phyloP scores from a whole-genome alignment of 179 eudicot species.

The Camellia oleifera region DNA sequence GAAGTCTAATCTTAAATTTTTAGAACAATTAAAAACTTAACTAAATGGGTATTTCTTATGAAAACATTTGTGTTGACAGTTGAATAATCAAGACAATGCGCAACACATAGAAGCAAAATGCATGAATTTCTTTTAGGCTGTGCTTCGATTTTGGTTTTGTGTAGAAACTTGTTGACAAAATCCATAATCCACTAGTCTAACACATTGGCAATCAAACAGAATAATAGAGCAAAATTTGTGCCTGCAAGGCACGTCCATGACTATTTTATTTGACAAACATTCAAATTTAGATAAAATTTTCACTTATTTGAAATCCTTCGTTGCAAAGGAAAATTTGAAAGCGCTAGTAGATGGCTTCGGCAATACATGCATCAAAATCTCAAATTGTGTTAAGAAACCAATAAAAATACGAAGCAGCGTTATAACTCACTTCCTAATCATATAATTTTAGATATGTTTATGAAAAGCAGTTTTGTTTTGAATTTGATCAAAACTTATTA shows the following conservation, averaged over 20 bases:
- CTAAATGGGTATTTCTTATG: too few relatives aligned
- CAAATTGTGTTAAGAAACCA: not conserved
- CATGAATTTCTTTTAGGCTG: not conserved
- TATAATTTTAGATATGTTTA: not conserved
- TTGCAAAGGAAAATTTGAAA: not conserved
- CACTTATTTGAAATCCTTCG: conserved; percentile 2
- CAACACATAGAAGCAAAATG: not conserved
- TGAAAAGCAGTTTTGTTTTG: not conserved
- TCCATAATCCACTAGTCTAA: too few relatives aligned
- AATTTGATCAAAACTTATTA: not conserved
- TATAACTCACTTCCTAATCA: not conserved
- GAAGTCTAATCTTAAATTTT: too few relatives aligned
- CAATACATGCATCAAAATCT: not conserved
- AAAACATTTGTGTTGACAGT: not conserved
- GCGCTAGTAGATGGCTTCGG: not conserved
- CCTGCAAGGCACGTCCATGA: not conserved
- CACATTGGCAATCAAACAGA: too few relatives aligned
- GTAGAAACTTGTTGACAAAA: too few relatives aligned
- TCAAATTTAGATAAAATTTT: not conserved
- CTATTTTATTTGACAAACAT: not conserved
- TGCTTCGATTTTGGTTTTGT: too few relatives aligned
- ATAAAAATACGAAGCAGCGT: not conserved
- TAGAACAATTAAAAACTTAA: too few relatives aligned
- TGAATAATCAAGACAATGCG: not conserved
- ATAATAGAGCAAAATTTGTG: too few relatives aligned